Conservation (phyloP, 768 basidiomycete species). For the Phlebiopsis gigantea region DNA sequence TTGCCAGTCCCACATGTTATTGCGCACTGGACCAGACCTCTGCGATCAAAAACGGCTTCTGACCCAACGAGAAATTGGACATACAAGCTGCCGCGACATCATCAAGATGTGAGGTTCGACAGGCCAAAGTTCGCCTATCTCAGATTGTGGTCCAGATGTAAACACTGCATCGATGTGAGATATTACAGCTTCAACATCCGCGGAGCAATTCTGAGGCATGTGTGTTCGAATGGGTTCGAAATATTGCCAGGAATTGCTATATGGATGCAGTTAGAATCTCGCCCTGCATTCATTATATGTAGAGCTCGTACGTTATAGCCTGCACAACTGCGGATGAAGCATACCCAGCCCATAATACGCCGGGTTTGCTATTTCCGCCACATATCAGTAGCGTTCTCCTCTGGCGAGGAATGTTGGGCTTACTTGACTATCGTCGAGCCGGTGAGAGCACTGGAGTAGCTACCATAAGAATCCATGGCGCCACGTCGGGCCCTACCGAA, state of each 20-base stretch:
- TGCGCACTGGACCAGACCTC: slow-evolving; percentile 16
- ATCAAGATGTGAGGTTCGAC: slow-evolving; percentile 46
- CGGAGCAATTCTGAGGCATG: slow-evolving; percentile 67
- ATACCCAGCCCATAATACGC: slow-evolving; percentile 53
- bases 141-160: slow-evolving; percentile 32
- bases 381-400: neutral
- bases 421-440: slow-evolving; percentile 65
- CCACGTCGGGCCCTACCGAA: slow-evolving; percentile 43
- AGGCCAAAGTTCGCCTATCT: slow-evolving; percentile 56
- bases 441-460: slow-evolving; percentile 36
- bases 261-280: no score
- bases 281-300: no score
- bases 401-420: slow-evolving; percentile 15
- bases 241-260: slow-evolving; percentile 55
- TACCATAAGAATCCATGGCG: slow-evolving; percentile 34
- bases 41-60: no score
- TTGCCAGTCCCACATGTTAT: slow-evolving; percentile 63
- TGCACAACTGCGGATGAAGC: slow-evolving; percentile 58
- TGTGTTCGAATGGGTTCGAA: slow-evolving; percentile 60
- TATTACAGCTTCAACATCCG: slow-evolving; percentile 59
- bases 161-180: slow-evolving; percentile 52
- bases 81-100: slow-evolving; percentile 53
- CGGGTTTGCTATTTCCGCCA: slow-evolving; percentile 40
- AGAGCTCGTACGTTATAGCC: slow-evolving; percentile 31
- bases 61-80: slow-evolving; percentile 6